phyloP scores from a whole-genome alignment of 768 basidiomycete genomes.

The Boletus rubroflammeus region DNA sequence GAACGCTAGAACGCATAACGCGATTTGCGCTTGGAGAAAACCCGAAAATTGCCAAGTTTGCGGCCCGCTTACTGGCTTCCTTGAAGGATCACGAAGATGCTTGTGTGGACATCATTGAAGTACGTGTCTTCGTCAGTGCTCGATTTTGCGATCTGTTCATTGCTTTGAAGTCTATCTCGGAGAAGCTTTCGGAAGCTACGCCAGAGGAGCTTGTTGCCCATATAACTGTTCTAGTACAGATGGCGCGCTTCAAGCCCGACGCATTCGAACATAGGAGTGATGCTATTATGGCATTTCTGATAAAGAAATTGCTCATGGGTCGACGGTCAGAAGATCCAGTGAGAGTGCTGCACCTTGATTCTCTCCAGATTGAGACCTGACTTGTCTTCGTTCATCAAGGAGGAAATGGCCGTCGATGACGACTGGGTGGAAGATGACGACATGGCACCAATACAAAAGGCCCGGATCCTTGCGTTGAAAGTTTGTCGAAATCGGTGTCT shows the following conservation, averaged over 20 bases:
- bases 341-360: conserved; percentile 18
- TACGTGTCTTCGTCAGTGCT: conserved; percentile 31
- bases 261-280: conserved; percentile 80
- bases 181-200: conserved; percentile 42
- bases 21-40: conserved; percentile 59
- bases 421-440: conserved; percentile 78
- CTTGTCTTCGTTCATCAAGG: conserved; percentile 34
- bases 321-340: conserved; percentile 47
- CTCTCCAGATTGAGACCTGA: not conserved
- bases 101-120: conserved; percentile 61
- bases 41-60: conserved; percentile 77
- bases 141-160: not conserved
- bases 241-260: conserved; percentile 63
- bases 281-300: conserved; percentile 63
- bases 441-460: conserved; percentile 53
- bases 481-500: conserved; percentile 79
- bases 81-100: conserved; percentile 49
- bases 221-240: conserved; percentile 67
- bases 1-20: conserved; percentile 60
- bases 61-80: conserved; percentile 67
- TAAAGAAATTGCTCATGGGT: conserved; percentile 67
- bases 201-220: conserved; percentile 60
- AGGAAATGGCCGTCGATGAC: conserved; percentile 53
- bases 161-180: conserved; percentile 51
- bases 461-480: conserved; percentile 76